Conservation (phyloP, 805 yeast genomes). For the Lipomyces sp. region DNA sequence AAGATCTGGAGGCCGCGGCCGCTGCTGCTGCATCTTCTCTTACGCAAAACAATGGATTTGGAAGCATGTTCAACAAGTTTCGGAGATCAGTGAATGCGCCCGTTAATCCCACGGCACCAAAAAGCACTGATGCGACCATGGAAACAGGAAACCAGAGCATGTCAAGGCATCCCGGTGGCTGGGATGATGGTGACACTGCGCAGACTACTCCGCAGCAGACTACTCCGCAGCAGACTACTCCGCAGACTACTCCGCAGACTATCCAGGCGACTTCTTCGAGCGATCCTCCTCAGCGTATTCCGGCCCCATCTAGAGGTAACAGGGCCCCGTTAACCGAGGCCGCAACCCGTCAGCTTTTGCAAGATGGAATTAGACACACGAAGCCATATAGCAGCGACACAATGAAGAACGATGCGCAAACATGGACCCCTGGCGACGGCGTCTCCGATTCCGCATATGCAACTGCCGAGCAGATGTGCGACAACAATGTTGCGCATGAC, state of each 20-base stretch:
- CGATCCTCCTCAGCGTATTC: background rate
- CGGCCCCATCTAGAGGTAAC: background rate
- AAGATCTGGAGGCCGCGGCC: background rate
- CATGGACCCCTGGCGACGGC: constrained; percentile 14
- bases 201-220: background rate
- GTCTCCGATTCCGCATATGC: constrained; percentile 15
- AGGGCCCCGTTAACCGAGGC: constrained; percentile 8
- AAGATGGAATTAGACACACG: constrained; percentile 19
- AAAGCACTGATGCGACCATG: background rate
- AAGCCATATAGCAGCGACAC: constrained; percentile 12
- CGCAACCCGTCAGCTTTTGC: constrained; percentile 17
- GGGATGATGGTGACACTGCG: constrained; percentile 10
- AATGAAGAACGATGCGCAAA: constrained; percentile 8
- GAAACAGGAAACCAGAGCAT: background rate
- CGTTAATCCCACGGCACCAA: background rate
- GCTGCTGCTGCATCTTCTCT: background rate
- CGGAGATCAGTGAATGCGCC: constrained; percentile 4
- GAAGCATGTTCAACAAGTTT: constrained; percentile 18
- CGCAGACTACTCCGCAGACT: background rate
- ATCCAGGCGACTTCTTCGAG: background rate
- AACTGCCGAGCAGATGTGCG: constrained; percentile 23
- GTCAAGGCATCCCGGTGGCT: constrained; percentile 16
- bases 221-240: background rate
- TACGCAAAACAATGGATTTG: constrained; percentile 2
- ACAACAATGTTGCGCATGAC: constrained; percentile 24